Evolutionary conservation across 2,329 filamentous ascomycete genomes (phyloP), one percentile per base, ranked within the genome.

Genomic region (Colletotrichum aenigma): DNA sequence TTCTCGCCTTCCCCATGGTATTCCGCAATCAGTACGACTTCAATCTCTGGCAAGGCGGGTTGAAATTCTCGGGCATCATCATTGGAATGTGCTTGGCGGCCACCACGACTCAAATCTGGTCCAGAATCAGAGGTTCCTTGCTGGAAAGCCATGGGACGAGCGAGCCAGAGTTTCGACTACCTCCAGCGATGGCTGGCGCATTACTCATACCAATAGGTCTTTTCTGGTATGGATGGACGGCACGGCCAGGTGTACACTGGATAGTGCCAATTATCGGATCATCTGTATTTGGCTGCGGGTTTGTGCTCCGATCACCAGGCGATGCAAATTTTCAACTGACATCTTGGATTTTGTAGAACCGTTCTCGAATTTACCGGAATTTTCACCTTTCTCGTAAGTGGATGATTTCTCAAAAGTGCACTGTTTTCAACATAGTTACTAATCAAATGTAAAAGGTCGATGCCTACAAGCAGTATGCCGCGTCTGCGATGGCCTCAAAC

Each of bases 111-210:
- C 92, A 93, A 1, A 77, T 95, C 67, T 96, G 93, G 93, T 87
- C 89, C 78, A 87, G 85, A 72, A 88, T 92, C 73, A 91, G 94
- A 78, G 81, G 79, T 12, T 84, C 86, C 58, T 89, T 96, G 76
- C 88, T 93, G 70, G 86, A 84, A 71, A 85, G 88, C 80, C 85
- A 90, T 66, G 86, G 87, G 76, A 80, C 82, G 78, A 93, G 92
- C 74, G 95, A 98, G 87, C 96, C 96, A 7, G 96, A 98, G 85
- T 97, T 94, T 85, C 92, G 95, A 76, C 89, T 98, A 43, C 94
- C 95, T 7, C 92, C 95, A 48, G 91, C 93, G n/a, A 94, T 96
- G 66, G 82, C 89, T 7, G 96, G 96, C 15, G 93, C 92, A 1
- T 84, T 95, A 43, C 84, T 98, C 8, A 94, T 96, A 32, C 95